Evolutionary conservation across 495 filamentous ascomycete genomes (phyloP), one percentile per base, ranked within the genome.

Genomic region (Penicillium odoratum): DNA sequence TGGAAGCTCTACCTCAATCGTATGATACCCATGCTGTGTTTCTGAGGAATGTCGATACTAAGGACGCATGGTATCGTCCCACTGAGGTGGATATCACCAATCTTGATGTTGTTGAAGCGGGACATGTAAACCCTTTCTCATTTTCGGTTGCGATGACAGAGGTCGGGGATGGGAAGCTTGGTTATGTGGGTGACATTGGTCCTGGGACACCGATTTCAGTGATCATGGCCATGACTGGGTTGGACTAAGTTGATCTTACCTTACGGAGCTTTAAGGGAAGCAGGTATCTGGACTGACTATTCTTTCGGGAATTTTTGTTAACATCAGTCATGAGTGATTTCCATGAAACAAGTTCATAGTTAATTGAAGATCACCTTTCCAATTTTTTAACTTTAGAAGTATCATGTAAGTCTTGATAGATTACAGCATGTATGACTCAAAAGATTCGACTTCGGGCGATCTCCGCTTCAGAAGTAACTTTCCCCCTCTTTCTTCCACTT

Each of bases 221-320:
- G 1, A n/a, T 61, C 5, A 26, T 57, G 11, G 58, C 42, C 7
- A 61, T 56, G 58, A 38, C 47, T 29, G 58, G 49, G 5, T 16
- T 61, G 13, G 15, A n/a, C 13, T 40, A 16, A 16, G 38, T 21
- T 21, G 21, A 21, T 21, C 21, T 21, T 21, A 21, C 21, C 21
- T 2, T 21, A 21, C 21, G 21, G 2, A 21, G 21, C 21, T 21
- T 21, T 21, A 21, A 21, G 21, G 21, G 21, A 2, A 21, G 21
- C 21, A 21, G 21, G 21, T 21, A 2, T 21, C 21, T 21, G 21
- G 21, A 21, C 21, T 21, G 21, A 21, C 21, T 21, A 21, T 21
- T 21, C 2, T 21, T 21, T 21, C 1, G 21, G 21, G 21, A 21
- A 21, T 21, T 21, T 1, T 21, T 2, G 21, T 21, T 21, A 21